A percentile compares a stretch with the other conserved stretches of the same genome.
These are phyloP conservation scores for Calonectria henricotiae DNA, from an alignment of 2,329 filamentous ascomycete genomes.

Conservation along the genomic window DNA sequence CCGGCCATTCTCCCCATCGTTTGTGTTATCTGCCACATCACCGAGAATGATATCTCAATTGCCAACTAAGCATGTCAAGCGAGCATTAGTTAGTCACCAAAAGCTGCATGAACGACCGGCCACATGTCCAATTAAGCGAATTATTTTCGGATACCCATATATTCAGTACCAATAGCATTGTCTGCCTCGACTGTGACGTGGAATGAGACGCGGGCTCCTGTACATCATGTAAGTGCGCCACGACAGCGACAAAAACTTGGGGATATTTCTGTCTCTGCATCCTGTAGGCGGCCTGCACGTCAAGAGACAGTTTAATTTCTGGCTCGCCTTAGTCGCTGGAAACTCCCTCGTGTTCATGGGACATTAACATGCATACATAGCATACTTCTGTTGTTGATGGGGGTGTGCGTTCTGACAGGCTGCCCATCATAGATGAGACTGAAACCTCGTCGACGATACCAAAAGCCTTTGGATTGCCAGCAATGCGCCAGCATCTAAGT, in stretches of 20 bases:
- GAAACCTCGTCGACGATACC: neutral
- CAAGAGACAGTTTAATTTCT: slow-evolving; percentile 4
- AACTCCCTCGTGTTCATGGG: neutral
- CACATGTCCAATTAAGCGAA: neutral
- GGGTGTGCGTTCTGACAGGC: slow-evolving; percentile 13
- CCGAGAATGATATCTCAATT: too few relatives aligned
- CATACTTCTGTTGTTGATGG: neutral
- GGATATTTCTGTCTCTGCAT: slow-evolving; percentile 15
- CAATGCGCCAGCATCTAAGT: neutral
- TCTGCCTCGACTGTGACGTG: neutral
- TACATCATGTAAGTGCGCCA: slow-evolving; percentile 2
- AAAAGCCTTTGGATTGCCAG: neutral
- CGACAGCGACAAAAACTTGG: neutral
- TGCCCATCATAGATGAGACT: too few relatives aligned
- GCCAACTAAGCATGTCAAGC: neutral
- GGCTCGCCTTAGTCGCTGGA: neutral
- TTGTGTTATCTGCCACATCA: too few relatives aligned
- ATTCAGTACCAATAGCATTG: neutral
- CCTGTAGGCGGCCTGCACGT: slow-evolving; percentile 2
- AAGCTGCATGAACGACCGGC: neutral
- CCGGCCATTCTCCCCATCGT: neutral
- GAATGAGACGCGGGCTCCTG: neutral
- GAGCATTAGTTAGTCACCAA: neutral
- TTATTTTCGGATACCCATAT: neutral
- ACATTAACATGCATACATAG: neutral